Conservation (phyloP, 2,329 filamentous ascomycete species). For the Ustulina deusta region DNA sequence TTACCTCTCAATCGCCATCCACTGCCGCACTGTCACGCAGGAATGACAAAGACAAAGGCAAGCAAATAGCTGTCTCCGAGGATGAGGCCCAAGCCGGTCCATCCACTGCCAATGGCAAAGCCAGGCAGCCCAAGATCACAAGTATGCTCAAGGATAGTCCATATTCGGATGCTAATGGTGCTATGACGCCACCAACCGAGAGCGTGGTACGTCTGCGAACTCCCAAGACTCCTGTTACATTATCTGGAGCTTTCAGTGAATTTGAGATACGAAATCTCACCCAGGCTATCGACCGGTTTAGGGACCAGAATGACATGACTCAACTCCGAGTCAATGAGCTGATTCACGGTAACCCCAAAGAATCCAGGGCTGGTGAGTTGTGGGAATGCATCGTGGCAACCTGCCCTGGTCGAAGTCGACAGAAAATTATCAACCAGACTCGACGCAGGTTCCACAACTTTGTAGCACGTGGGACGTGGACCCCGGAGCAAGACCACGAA, state of each 20-base stretch:
- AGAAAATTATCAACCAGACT: conserved; percentile 67
- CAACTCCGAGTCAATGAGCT: conserved; percentile 62
- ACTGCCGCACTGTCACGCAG: conserved; percentile 37
- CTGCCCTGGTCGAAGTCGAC: conserved; percentile 63
- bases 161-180: conserved; percentile 9
- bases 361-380: conserved; percentile 55
- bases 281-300: conserved; percentile 59
- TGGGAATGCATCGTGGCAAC: conserved; percentile 63
- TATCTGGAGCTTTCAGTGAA: conserved; percentile 57
- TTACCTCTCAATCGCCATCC: conserved; percentile 40
- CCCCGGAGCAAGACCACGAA: conserved; percentile 67
- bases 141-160: conserved; percentile 38
- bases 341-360: conserved; percentile 50
- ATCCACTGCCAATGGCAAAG: conserved; percentile 33
- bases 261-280: conserved; percentile 58
- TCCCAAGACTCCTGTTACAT: conserved; percentile 29
- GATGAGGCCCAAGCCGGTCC: conserved; percentile 31
- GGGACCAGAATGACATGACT: conserved; percentile 57
- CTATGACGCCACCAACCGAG: conserved; percentile 24
- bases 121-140: conserved; percentile 42
- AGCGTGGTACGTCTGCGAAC: conserved; percentile 18
- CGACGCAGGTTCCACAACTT: conserved; percentile 76
- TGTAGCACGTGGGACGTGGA: conserved; percentile 70
- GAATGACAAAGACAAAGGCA: conserved; percentile 28
- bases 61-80: not conserved